Conservation (phyloP, 331 rosid species). For the Pyrus hybrid region DNA sequence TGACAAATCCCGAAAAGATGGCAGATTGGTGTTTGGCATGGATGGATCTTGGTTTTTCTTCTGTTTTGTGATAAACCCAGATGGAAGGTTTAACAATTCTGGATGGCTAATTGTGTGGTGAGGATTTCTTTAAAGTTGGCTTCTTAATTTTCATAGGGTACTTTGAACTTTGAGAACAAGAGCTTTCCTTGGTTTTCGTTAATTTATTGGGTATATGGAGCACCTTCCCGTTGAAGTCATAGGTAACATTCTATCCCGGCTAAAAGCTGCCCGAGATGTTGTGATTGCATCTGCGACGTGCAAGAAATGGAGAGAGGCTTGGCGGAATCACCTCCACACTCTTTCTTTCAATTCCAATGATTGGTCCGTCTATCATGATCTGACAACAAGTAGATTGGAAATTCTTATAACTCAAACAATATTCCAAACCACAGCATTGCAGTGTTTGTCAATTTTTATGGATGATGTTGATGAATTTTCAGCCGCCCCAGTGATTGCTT, state of each 20-base stretch:
- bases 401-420: conserved; percentile 44
- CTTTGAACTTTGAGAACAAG: neutral
- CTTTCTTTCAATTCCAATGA: conserved; percentile 37
- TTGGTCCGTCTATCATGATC: conserved; percentile 30
- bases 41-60: neutral
- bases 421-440: conserved; percentile 37
- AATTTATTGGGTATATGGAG: conserved; percentile 19
- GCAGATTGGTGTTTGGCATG: neutral
- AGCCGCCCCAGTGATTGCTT: conserved; percentile 36
- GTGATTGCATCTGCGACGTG: conserved; percentile 35
- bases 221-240: conserved; percentile 44
- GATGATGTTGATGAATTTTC: conserved; percentile 39
- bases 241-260: conserved; percentile 37
- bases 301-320: conserved; percentile 40
- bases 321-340: conserved; percentile 34
- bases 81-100: neutral
- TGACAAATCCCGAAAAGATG: neutral
- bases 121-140: neutral
- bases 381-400: conserved; percentile 32
- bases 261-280: conserved; percentile 38
- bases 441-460: conserved; percentile 31
- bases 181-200: neutral
- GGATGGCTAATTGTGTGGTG: neutral
- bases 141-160: neutral
- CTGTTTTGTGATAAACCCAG: neutral